Base-by-base conservation (phyloP, 192 early-diverging fungal genomes). In the Coemansia sp. region DNA sequence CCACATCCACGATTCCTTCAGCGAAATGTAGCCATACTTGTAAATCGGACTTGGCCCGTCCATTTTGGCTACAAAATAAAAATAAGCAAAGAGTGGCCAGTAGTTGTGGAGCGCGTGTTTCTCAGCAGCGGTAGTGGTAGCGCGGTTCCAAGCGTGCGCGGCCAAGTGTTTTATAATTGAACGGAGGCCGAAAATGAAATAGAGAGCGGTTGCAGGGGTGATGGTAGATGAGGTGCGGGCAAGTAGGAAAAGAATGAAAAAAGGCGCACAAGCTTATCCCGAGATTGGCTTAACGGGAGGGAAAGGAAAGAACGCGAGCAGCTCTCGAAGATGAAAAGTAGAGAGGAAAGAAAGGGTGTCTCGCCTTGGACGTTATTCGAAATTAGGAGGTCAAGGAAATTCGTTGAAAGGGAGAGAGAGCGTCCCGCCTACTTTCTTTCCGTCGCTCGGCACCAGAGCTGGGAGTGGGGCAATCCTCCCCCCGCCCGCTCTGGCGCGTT, bases 1-100 rank as follows among this genome's bases (percentile, higher is more conserved):
- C 96, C 96, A 99, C 62, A 99, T 85, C 78, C 92, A 99, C 40
- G 87, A 83, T 50, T 99, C 95, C 78, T 94, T 95, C 27, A 76
- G 47, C 27, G 57, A 64, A 54, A 76, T 61, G 46, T 68, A 68
- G 27, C 72, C 72, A 29, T 57, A 47, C 62, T 76, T 76, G 61
- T 63, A 63, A 47, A 67, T 50, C 14, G 48, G 31, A n/a, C 56
- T 56, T 26, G 59, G 56, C 45, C 48, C 54, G 27, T 74, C 70
- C 70, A 73, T 73, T 63, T 58, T 51, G 51, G 38, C 51, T 31
- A 38, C 11, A 21, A 34, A 8, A n/a, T 23, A 26, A n/a, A 46
- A 51, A 43, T 36, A 32, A 34, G 40, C 17, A 15, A 2, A 40
- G 51, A 52, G 32, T 8, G 49, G 32, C 4, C 26, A 26, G 46